These are phyloP conservation scores for Hordeum vulgare DNA, from an alignment of 176 grass and related monocot genomes.

Conservation along the genomic window MorexV3_pseudomolecules_assembly NC_058523.1:336739059-336739558, in stretches of 20 bases:
- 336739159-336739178: not conserved
- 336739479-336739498: too few relatives aligned
- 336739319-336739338: not conserved
- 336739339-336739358: not conserved
- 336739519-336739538: too few relatives aligned
- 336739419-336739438: not conserved
- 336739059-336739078: not conserved
- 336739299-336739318: too few relatives aligned
- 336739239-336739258: too few relatives aligned
- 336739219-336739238: not conserved
- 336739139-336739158: not conserved
- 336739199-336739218: not conserved
- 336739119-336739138: not conserved
- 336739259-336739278: too few relatives aligned
- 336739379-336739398: not conserved
- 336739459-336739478: too few relatives aligned
- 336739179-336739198: not conserved
- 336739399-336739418: not conserved
- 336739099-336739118: conserved; percentile 4
- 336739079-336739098: not conserved
- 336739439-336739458: not conserved
- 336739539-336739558: too few relatives aligned
- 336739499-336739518: too few relatives aligned
- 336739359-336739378: not conserved
- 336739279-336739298: too few relatives aligned